phyloP scores from a whole-genome alignment of 805 yeast species.

The Monosporozyma solicola region DNA sequence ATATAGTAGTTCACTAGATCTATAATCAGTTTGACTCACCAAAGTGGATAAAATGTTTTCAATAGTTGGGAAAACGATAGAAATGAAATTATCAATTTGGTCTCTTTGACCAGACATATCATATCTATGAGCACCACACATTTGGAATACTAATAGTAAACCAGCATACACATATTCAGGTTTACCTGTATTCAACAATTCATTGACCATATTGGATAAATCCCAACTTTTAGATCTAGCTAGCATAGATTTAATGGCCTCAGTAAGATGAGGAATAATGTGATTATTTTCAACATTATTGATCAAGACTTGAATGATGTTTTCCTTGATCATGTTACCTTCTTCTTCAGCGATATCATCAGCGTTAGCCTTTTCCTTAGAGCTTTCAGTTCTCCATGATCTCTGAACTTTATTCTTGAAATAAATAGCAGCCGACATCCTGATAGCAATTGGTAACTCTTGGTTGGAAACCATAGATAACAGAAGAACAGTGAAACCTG shows the following conservation, averaged over 20 bases:
- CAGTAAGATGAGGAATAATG: constrained; percentile 48
- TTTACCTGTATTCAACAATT: constrained; percentile 32
- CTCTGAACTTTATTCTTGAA: constrained; percentile 54
- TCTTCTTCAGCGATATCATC: constrained; percentile 36
- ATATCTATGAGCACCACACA: constrained; percentile 49
- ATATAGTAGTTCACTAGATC: constrained; percentile 43
- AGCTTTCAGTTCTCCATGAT: constrained; percentile 53
- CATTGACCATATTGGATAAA: constrained; percentile 27
- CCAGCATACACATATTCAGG: constrained; percentile 43
- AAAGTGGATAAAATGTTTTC: constrained; percentile 41
- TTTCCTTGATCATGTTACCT: constrained; percentile 45
- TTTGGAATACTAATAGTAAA: constrained; percentile 46
- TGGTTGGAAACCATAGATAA: constrained; percentile 42
- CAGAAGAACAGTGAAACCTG: constrained; percentile 49
- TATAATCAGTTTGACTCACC: constrained; percentile 26
- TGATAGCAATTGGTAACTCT: constrained; percentile 35
- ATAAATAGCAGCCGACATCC: constrained; percentile 57
- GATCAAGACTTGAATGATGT: constrained; percentile 45
- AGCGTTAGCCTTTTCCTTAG: constrained; percentile 17
- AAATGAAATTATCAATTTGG: constrained; percentile 40
- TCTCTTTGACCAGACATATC: constrained; percentile 39
- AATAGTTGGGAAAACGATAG: constrained; percentile 47
- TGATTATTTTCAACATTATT: constrained; percentile 33
- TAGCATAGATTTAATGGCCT: constrained; percentile 47
- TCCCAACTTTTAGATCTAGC: constrained; percentile 36